Evolutionary conservation across 177 flowering plant species (phyloP).

Genomic region (Vitis hybrid): DNA sequence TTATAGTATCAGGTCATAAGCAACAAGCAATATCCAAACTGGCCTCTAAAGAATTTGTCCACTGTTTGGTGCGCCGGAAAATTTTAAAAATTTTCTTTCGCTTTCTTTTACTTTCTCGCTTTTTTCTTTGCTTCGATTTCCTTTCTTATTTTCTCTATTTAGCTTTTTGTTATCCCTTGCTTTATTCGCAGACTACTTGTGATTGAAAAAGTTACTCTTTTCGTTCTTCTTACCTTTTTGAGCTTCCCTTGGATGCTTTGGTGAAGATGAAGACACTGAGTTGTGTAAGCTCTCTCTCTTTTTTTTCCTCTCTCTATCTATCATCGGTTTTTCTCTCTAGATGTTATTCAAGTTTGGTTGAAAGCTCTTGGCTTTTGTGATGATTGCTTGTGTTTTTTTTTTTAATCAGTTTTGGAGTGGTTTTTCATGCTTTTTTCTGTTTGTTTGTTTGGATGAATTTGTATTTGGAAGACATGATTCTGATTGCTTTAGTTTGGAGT

Average conservation of each 20-base stretch:
- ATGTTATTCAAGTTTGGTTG: background rate
- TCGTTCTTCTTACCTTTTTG: background rate
- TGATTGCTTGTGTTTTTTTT: background rate
- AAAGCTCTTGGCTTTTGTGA: background rate
- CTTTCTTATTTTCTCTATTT: background rate
- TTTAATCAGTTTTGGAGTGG: background rate
- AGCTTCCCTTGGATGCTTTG: background rate
- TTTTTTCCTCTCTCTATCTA: background rate
- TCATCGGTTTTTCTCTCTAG: background rate
- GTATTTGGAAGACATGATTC: too few species aligned
- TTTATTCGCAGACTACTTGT: background rate
- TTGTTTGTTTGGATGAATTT: background rate
- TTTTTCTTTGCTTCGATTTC: background rate
- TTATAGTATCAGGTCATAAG: too few species aligned
- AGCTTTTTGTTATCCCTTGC: constrained; percentile 8
- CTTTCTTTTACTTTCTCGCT: background rate
- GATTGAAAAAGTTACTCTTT: background rate
- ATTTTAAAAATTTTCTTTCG: background rate
- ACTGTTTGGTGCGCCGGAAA: background rate
- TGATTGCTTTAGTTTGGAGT: too few species aligned
- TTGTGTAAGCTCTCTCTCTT: constrained; percentile 2
- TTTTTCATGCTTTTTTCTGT: background rate
- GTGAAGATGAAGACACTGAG: constrained; percentile 2
- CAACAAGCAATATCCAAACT: background rate
- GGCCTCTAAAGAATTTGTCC: background rate